These are phyloP conservation scores for Solanum chilense DNA, from an alignment of 257 asterid genomes.

Conservation along the genomic window DNA sequence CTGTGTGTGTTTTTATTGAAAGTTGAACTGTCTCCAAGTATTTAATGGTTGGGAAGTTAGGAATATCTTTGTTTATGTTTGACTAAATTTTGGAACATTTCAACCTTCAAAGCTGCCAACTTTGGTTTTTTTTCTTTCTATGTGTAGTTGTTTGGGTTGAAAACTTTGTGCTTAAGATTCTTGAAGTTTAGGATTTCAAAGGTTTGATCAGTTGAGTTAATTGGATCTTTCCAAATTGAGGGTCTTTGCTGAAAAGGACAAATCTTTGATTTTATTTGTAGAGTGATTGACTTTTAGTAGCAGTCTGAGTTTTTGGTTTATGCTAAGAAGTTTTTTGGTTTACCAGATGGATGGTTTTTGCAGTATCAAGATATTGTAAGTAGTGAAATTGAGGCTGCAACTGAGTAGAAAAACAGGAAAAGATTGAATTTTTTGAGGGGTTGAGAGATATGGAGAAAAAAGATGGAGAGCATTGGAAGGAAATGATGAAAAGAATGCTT, in stretches of 20 bases:
- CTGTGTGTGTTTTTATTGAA: background rate
- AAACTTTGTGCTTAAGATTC: conserved; percentile 16
- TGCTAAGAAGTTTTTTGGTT: background rate
- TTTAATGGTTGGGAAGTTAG: conserved; percentile 11
- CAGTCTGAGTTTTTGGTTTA: background rate
- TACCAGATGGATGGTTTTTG: conserved; percentile 4
- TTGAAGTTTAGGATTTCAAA: conserved; percentile 13
- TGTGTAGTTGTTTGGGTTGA: conserved; percentile 1
- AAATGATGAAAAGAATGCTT: conserved; percentile 74
- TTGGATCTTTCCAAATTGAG: conserved; percentile 10
- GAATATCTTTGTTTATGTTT: conserved; percentile 13
- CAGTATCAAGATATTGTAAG: background rate
- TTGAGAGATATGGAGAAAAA: conserved; percentile 32
- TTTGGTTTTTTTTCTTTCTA: conserved; percentile 19
- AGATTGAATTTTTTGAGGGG: conserved; percentile 4
- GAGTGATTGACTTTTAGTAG: background rate
- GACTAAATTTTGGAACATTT: conserved; percentile 21
- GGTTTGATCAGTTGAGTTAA: conserved; percentile 5
- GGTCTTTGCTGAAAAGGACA: background rate
- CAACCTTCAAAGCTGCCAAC: conserved; percentile 19
- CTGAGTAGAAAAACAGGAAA: background rate
- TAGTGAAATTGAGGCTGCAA: conserved; percentile 8
- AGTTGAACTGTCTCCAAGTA: conserved; percentile 5
- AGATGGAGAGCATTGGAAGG: conserved; percentile 62
- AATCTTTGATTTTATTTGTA: background rate